Percentiles rank a stretch among this genome's conserved stretches.
phyloP scores from a whole-genome alignment of 2,329 filamentous ascomycete genomes.

The Trematosphaeria pertusa region DNA sequence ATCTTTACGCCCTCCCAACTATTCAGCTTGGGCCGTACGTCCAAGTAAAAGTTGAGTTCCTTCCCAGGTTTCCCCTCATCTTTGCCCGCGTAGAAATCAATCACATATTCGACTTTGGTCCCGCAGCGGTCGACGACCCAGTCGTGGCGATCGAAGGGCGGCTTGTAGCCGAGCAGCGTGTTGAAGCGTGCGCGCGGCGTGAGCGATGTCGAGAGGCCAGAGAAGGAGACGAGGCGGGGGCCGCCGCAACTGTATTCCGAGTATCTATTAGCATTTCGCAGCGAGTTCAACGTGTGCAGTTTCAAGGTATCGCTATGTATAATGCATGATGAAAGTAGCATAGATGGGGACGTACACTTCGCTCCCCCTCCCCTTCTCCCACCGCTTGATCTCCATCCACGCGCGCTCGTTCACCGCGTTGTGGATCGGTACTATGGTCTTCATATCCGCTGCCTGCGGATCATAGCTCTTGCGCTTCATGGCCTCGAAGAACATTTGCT shows the following conservation, averaged over 20 bases:
- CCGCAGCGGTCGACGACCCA: constrained; percentile 96
- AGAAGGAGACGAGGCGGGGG: constrained; percentile 83
- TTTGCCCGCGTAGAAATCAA: constrained; percentile 92
- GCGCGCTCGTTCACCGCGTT: constrained; percentile 98
- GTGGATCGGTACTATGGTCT: constrained; percentile 92
- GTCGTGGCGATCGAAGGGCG: constrained; percentile 94
- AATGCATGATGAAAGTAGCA: no score
- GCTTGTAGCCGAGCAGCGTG: constrained; percentile 82
- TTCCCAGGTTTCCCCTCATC: constrained; percentile 51
- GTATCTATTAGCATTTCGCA: constrained; percentile 9
- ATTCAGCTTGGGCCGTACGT: constrained; percentile 71
- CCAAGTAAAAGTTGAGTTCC: constrained; percentile 68
- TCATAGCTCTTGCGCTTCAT: constrained; percentile 90
- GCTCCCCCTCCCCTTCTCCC: constrained; percentile 73
- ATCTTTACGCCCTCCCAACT: constrained; percentile 67
- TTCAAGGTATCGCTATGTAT: no score
- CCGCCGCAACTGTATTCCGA: constrained; percentile 71
- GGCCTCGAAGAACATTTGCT: constrained; percentile 97
- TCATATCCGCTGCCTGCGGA: constrained; percentile 77
- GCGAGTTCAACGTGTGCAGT: neutral
- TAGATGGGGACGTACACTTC: constrained; percentile 64
- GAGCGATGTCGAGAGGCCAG: constrained; percentile 68
- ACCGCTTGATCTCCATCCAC: constrained; percentile 88
- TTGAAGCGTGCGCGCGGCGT: constrained; percentile 86
- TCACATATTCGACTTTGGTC: constrained; percentile 87